Evolutionary conservation across 148 eudicot species (phyloP).

Genomic region (Mesembryanthemum crystallinum): DNA sequence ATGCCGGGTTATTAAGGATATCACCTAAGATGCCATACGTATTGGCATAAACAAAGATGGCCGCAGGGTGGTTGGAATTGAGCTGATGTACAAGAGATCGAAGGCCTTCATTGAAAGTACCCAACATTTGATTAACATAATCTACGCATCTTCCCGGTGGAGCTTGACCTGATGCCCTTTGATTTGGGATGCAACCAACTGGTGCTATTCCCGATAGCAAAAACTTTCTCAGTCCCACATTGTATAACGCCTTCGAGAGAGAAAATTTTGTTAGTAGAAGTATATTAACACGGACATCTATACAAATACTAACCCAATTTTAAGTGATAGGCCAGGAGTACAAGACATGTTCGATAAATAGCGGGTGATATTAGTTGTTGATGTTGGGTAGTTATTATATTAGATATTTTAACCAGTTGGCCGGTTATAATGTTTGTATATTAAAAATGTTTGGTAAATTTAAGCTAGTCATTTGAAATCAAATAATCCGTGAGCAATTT

Average conservation of each 20-base stretch:
- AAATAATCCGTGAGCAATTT: too few relatives aligned
- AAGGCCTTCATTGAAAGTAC: constrained; percentile 74
- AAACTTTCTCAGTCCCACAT: constrained; percentile 74
- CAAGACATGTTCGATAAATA: too few relatives aligned
- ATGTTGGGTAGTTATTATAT: too few relatives aligned
- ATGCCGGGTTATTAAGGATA: constrained; percentile 59
- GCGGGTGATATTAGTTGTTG: too few relatives aligned
- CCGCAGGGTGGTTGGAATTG: constrained; percentile 62
- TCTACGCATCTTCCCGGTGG: constrained; percentile 73
- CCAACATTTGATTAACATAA: constrained; percentile 75
- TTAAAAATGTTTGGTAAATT: too few relatives aligned
- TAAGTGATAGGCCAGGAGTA: too few relatives aligned
- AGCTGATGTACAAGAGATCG: constrained; percentile 42
- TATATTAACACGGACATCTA: too few relatives aligned
- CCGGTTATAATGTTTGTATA: too few relatives aligned
- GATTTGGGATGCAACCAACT: constrained; percentile 87
- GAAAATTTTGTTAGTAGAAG: too few relatives aligned
- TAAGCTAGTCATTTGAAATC: too few relatives aligned
- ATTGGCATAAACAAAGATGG: constrained; percentile 66
- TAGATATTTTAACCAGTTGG: too few relatives aligned
- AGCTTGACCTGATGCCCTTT: constrained; percentile 63
- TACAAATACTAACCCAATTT: too few relatives aligned
- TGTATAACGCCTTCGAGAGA: constrained; percentile 70
- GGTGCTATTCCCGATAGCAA: constrained; percentile 66
- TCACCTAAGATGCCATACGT: constrained; percentile 66